Base-by-base conservation (phyloP, 129 eudicot species). In the Smallanthus sonchifolius region DNA sequence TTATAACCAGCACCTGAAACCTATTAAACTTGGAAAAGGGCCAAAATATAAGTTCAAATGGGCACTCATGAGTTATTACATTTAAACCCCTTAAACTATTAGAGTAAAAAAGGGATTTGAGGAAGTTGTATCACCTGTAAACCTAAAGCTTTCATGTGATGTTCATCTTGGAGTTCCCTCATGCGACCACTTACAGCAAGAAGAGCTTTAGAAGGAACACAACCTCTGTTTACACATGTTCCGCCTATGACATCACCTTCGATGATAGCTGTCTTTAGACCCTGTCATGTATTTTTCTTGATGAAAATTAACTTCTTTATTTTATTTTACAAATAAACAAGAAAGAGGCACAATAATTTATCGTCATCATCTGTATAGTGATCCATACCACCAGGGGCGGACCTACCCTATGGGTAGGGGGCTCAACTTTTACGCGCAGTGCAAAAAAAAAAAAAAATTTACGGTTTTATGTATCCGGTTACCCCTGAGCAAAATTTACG, bases 131-230 rank as follows among this genome's bases (percentile, higher is more conserved):
- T 75, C 65, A 91, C 98, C 95, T 89, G 96, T 71, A 92, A 34
- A 67, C 96, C 98, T 45, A 92, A 83, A 65, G 95, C 79, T 83
- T 92, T 92, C 83, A 92, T 34, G 71, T 92, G 98, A 56, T 85
- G 94, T 38, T 89, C 94, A 73, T 89, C 80, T 77, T 92, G 96
- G 67, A 89, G 98, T 65, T 87, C 98, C 19, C 96, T 89, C 98
- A 92, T 89, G 75, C 96, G 83, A 15, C 98, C 95, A 79, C 98
- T 87, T 48, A 89, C 98, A 64, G 98, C 98, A 35, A 92, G 92
- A 69, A 92, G 92, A 48, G 98, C 98, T 79, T 92, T 92, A 36
- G 98, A 92, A 78, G 98, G 98, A 69, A 92, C 98, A 79, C 98
- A 89, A 4, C 98, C 98, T 79, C 98, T 76, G 79, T 92, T 92